Conservation (phyloP, 495 filamentous ascomycete species). For the Jackrogersella multiformis region DNA sequence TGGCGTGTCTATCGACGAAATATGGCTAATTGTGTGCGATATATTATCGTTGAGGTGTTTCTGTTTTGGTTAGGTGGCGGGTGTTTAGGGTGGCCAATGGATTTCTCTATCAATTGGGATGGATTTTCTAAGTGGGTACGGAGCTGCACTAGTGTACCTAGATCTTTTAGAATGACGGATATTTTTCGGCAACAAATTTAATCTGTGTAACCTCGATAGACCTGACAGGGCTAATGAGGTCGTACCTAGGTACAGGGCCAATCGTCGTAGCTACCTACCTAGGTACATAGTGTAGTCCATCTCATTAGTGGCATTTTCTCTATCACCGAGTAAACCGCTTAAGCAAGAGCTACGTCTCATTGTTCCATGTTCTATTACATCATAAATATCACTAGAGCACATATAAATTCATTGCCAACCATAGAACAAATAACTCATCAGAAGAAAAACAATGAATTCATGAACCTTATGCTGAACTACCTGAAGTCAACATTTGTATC, state of each 20-base stretch:
- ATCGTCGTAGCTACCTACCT: no score
- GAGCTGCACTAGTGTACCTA: no score
- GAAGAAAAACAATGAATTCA: constrained; percentile 35
- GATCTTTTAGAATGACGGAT: constrained; percentile 22
- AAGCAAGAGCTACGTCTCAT: not conserved
- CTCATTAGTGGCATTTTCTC: no score
- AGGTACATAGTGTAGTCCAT: no score
- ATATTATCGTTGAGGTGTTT: constrained; percentile 18
- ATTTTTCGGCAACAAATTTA: constrained; percentile 36
- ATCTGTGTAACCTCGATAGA: constrained; percentile 9
- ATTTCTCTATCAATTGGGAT: constrained; percentile 31
- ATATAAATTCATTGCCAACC: not conserved
- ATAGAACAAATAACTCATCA: constrained; percentile 16
- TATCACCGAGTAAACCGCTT: not conserved
- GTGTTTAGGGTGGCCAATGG: constrained; percentile 5
- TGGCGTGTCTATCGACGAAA: constrained; percentile 33
- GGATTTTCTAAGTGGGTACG: constrained; percentile 27
- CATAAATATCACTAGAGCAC: no score
- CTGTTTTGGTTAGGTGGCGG: constrained; percentile 16
- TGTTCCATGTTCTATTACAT: not conserved
- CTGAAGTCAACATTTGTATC: constrained; percentile 46
- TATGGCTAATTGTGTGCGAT: constrained; percentile 7
- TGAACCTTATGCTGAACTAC: constrained; percentile 46
- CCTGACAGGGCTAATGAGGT: constrained; percentile 4
- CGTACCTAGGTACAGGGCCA: no score